Evolutionary conservation across 108 stramenopile species (phyloP).

Genomic region (Nitzschia sp.): DNA sequence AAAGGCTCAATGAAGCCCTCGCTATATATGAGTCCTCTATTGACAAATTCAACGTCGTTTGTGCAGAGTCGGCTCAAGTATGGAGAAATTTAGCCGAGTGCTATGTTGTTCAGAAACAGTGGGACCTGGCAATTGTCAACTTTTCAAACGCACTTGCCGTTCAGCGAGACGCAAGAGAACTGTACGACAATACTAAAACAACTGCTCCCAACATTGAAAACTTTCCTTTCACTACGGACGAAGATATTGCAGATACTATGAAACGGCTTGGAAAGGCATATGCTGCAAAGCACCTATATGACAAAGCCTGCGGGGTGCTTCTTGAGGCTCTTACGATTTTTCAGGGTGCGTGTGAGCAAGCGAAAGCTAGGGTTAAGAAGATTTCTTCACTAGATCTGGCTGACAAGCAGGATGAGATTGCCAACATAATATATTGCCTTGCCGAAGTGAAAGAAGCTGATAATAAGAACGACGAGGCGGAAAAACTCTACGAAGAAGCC

Average conservation of each 20-base stretch:
- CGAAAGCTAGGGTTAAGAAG: slow-evolving; percentile 1
- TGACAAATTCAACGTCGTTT: background rate
- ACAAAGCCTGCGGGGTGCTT: slow-evolving; percentile 20
- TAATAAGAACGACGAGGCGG: slow-evolving; percentile 33
- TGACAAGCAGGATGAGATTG: slow-evolving; percentile 36
- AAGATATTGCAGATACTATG: slow-evolving; percentile 31
- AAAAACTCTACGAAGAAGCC: slow-evolving; percentile 35
- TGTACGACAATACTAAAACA: slow-evolving; percentile 4
- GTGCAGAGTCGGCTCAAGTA: slow-evolving; percentile 24
- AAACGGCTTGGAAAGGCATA: slow-evolving; percentile 30
- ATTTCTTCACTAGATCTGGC: slow-evolving; percentile 17
- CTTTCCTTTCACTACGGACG: slow-evolving; percentile 17
- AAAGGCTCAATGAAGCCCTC: slow-evolving; percentile 31
- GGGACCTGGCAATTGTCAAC: slow-evolving; percentile 16
- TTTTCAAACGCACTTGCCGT: slow-evolving; percentile 25
- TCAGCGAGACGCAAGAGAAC: slow-evolving; percentile 26
- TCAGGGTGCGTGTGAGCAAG: slow-evolving; percentile 6
- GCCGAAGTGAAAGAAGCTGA: slow-evolving; percentile 35
- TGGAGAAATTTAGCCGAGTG: slow-evolving; percentile 46
- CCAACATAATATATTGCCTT: slow-evolving; percentile 36
- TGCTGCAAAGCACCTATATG: slow-evolving; percentile 15
- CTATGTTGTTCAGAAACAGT: slow-evolving; percentile 14
- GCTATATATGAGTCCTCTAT: slow-evolving; percentile 14
- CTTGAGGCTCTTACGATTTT: slow-evolving; percentile 38
- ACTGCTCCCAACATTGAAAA: background rate